These are phyloP conservation scores for Aspergillus pseudotamarii DNA, from an alignment of 2,329 filamentous ascomycete species.

Conservation along the genomic window DNA sequence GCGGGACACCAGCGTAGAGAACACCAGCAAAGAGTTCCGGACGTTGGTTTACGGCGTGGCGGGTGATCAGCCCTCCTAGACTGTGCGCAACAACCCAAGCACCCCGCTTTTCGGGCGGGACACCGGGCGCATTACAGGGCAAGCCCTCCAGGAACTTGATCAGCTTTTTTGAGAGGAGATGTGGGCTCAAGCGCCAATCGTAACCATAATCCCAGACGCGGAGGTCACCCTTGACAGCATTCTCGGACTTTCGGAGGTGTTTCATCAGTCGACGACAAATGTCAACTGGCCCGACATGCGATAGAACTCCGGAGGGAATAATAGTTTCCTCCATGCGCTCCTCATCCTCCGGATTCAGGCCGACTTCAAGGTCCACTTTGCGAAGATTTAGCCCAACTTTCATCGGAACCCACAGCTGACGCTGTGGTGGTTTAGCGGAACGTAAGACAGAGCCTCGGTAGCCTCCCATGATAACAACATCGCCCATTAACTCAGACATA, in stretches of 20 bases:
- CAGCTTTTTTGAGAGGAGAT: constrained; percentile 71
- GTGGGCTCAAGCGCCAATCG: constrained; percentile 88
- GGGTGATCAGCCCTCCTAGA: constrained; percentile 82
- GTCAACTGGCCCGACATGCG: constrained; percentile 88
- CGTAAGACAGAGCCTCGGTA: constrained; percentile 89
- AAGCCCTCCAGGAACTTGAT: constrained; percentile 72
- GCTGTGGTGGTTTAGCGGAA: constrained; percentile 76
- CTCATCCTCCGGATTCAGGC: constrained; percentile 78
- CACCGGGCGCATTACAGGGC: constrained; percentile 69
- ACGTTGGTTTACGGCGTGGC: constrained; percentile 81
- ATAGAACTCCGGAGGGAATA: constrained; percentile 83
- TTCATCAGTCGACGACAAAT: constrained; percentile 82
- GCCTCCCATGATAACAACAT: constrained; percentile 85
- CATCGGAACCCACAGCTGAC: constrained; percentile 92
- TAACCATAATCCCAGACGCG: constrained; percentile 90
- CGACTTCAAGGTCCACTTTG: constrained; percentile 88
- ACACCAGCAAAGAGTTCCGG: constrained; percentile 87
- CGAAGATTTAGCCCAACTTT: constrained; percentile 90
- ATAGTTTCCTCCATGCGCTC: constrained; percentile 81
- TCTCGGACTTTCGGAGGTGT: constrained; percentile 72
- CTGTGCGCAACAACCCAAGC: constrained; percentile 83
- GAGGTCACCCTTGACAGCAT: constrained; percentile 69
- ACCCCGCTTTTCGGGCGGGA: constrained; percentile 60
- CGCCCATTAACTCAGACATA: constrained; percentile 73
- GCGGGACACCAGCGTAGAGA: constrained; percentile 80